Base-by-base conservation (phyloP, 2,329 filamentous ascomycete species). In the Emydomyces testavorans region DNA sequence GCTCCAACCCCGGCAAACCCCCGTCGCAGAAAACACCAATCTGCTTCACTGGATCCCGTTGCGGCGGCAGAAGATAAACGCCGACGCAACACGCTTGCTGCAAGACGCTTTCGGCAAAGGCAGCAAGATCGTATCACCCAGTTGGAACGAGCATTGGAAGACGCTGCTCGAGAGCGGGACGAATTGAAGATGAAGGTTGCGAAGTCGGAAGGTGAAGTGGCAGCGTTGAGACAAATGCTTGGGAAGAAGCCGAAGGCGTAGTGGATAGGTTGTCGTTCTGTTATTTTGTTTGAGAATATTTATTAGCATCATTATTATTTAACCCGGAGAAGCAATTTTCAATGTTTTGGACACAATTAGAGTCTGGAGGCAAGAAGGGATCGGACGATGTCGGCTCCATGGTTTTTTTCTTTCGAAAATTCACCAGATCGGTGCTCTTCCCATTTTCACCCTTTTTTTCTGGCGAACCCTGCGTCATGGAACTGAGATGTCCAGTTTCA, bases 21-120 rank as follows among this genome's bases (percentile, higher is more conserved):
- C 20, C 45, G 45, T 26, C 45, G 45, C n/a, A 48, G 31, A 41
- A 41, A 31, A n/a, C 28, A 26, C n/a, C 46, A 43, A 21, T 28
- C 38, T 11, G 24, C 21, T 16, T 42, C 46, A n/a, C 21, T 23
- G 6, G 46, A 43, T 11, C 31, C 37, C 1, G 37, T 43, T 11
- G 52, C 52, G 20, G 39, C 36, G 31, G 51, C 47, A 6, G 46
- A 41, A 4, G 54, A 57, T 28, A 83, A 83, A 62, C 78, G 82
- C 23, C 75, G 77, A 52, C 75, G 77, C 52, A 85, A 85, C 62
- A 85, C 80, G 11, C 71, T 83, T 52, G 81, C 82, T n/a, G 82
- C 82, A 24, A 74, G 79, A 52, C 79, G 81, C 52, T 85, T 83
- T 60, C 77, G 82, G 21, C 80, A 85, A 61, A 82, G 82, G 61